A percentile compares a stretch with the other conserved stretches of the same genome.
These are phyloP conservation scores for Phyllosticta citriasiana DNA, from an alignment of 2,329 filamentous ascomycete species.

Conservation along the genomic window DNA sequence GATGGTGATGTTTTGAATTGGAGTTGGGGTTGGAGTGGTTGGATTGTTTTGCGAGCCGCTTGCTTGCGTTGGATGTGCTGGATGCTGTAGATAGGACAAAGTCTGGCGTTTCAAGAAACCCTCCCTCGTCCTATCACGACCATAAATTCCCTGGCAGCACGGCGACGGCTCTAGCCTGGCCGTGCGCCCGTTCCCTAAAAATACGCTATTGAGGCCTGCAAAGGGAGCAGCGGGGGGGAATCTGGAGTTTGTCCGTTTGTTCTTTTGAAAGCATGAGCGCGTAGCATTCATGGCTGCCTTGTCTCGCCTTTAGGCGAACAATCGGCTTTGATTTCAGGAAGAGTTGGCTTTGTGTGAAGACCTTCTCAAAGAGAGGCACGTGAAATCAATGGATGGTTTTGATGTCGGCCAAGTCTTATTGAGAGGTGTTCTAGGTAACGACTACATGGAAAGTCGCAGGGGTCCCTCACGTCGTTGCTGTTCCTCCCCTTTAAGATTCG, in stretches of 20 bases:
- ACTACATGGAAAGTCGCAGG: not conserved
- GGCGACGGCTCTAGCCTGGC: not conserved
- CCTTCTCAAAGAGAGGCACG: not conserved
- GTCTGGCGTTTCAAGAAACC: not conserved
- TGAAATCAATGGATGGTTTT: not conserved
- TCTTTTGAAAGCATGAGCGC: not conserved
- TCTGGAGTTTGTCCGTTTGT: not conserved
- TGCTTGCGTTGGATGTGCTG: not conserved
- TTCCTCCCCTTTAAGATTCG: too few relatives aligned
- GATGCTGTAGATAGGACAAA: not conserved
- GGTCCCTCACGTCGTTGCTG: not conserved
- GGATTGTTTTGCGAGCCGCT: not conserved
- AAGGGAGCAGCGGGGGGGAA: not conserved
- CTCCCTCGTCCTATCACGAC: not conserved
- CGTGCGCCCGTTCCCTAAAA: not conserved
- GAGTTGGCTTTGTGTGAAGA: not conserved
- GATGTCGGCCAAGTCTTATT: not conserved
- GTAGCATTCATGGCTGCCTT: not conserved
- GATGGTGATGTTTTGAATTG: not conserved
- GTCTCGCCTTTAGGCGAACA: not conserved
- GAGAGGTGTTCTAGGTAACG: not conserved
- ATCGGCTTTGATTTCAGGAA: not conserved
- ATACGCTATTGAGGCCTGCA: not conserved
- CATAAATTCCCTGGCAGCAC: not conserved
- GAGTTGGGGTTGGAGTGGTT: not conserved